A percentile compares a stretch with the other conserved stretches of the same genome.
These are phyloP conservation scores for Calonectria pteridis DNA, from an alignment of 2,329 filamentous ascomycete genomes.

Conservation along the genomic window DNA sequence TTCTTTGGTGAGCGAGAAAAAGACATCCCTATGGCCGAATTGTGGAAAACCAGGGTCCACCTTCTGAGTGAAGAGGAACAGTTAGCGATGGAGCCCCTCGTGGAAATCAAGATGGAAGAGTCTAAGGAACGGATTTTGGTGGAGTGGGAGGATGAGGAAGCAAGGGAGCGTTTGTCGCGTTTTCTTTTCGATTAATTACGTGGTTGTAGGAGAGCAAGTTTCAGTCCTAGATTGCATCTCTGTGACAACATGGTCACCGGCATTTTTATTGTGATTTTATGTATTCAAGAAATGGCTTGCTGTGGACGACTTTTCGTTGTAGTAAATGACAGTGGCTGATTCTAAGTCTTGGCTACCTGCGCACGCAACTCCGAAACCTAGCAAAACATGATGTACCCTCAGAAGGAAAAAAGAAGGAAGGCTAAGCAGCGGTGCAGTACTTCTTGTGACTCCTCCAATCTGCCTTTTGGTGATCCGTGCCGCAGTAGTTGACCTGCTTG, in stretches of 20 bases:
- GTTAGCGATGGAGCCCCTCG: conserved; percentile 47
- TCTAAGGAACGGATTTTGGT: conserved; percentile 41
- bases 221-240: not conserved
- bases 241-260: not conserved
- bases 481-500: not conserved
- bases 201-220: not conserved
- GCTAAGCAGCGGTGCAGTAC: not conserved
- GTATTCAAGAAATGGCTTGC: not conserved
- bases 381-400: too few species aligned
- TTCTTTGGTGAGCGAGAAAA: conserved; percentile 44
- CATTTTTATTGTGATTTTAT: not conserved
- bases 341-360: too few species aligned
- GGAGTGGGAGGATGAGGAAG: conserved; percentile 44
- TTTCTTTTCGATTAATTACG: conserved; percentile 7
- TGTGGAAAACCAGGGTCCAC: conserved; percentile 47
- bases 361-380: too few species aligned
- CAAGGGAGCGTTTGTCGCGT: conserved; percentile 18
- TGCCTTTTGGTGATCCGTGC: not conserved
- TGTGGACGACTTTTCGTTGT: not conserved
- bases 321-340: too few species aligned
- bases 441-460: not conserved
- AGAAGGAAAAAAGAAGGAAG: not conserved
- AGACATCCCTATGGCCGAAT: conserved; percentile 28
- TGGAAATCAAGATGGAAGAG: conserved; percentile 49
- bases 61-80: conserved; percentile 44